Percentiles rank a stretch among this genome's conserved stretches.
These are phyloP conservation scores for Abrus pulchellus DNA, from an alignment of 306 rosid species.

Conservation along the genomic window DNA sequence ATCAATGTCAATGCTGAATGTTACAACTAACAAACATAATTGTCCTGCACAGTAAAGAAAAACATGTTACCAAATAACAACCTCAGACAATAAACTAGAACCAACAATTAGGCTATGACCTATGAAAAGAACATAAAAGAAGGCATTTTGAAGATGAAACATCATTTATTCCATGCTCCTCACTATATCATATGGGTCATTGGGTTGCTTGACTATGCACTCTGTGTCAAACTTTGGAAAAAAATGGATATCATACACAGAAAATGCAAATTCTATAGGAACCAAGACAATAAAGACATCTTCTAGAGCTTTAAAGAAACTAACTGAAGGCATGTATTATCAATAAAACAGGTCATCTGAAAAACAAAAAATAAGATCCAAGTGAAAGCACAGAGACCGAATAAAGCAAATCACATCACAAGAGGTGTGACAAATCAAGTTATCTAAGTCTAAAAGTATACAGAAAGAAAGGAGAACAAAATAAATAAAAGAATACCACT, in stretches of 20 bases:
- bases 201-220: conserved; percentile 93
- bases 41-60: conserved; percentile 60
- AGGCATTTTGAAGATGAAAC: conserved; percentile 32
- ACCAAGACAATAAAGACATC: conserved; percentile 43
- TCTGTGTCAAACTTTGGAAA: conserved; percentile 63
- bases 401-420: conserved; percentile 13
- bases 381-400: background rate
- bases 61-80: conserved; percentile 21
- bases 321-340: conserved; percentile 26
- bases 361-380: conserved; percentile 27
- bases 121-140: conserved; percentile 11
- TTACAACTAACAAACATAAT: conserved; percentile 33
- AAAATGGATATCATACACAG: conserved; percentile 38
- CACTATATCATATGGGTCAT: conserved; percentile 77
- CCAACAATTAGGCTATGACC: conserved; percentile 33
- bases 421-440: conserved; percentile 17
- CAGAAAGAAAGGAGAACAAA: background rate
- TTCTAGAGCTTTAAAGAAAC: conserved; percentile 37
- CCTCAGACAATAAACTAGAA: background rate
- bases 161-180: conserved; percentile 2
- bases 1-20: no score
- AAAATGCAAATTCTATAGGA: conserved; percentile 21
- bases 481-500: background rate
- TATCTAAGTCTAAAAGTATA: background rate
- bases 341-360: background rate